Conservation (phyloP, 2,329 filamentous ascomycete genomes). For the Colletotrichum graminicola region DNA sequence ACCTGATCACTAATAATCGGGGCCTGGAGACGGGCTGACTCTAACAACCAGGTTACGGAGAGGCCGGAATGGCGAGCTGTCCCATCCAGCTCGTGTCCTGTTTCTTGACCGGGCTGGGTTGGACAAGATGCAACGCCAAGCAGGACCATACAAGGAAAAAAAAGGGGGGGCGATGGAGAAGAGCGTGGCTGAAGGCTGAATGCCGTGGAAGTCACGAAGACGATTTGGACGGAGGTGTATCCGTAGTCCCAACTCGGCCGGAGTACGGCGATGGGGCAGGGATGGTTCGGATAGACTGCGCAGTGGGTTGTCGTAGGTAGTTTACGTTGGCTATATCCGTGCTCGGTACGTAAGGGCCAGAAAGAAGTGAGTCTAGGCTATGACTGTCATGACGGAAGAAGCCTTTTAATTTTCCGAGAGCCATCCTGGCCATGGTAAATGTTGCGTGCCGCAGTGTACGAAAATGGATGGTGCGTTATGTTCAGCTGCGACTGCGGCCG, state of each 20-base stretch:
- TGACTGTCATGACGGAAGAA: background rate
- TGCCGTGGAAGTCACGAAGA: background rate
- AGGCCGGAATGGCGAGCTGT: background rate
- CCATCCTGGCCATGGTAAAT: slow-evolving; percentile 16
- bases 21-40: slow-evolving; percentile 12
- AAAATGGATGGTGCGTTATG: background rate
- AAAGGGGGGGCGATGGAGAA: slow-evolving; percentile 5
- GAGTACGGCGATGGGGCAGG: slow-evolving; percentile 10
- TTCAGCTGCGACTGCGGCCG: background rate
- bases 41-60: slow-evolving; percentile 11
- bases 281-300: background rate
- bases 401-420: slow-evolving; percentile 14
- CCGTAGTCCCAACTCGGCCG: slow-evolving; percentile 18
- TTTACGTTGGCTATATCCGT: slow-evolving; percentile 6
- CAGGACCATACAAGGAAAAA: background rate
- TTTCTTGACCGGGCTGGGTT: slow-evolving; percentile 1
- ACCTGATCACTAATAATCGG: slow-evolving; percentile 16
- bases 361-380: background rate
- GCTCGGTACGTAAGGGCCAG: background rate
- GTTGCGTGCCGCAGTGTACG: slow-evolving; percentile 4
- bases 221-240: slow-evolving; percentile 11
- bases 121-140: slow-evolving; percentile 2
- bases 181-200: slow-evolving; percentile 10
- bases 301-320: slow-evolving; percentile 15
- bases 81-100: background rate